phyloP scores from a whole-genome alignment of 1,139 yeast genomes.

The Pichia sp. region DNA sequence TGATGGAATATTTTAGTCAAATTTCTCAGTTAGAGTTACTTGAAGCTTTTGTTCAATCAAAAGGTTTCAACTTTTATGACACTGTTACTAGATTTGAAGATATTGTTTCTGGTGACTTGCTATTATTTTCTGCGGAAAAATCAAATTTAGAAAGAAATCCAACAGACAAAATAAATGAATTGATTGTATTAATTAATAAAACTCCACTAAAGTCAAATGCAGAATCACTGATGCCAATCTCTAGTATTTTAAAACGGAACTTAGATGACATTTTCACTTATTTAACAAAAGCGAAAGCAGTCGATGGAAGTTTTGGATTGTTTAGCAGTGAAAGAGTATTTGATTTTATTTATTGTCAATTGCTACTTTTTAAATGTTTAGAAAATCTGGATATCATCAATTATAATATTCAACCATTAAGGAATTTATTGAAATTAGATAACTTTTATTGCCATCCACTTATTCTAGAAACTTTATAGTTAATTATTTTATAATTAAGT shows the following conservation, averaged over 20 bases:
- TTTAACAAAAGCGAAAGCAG: not conserved
- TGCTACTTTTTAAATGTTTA: constrained; percentile 7
- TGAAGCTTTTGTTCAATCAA: constrained; percentile 10
- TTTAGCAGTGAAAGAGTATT: constrained; percentile 20
- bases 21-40: not conserved
- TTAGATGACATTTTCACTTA: constrained; percentile 2
- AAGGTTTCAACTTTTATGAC: constrained; percentile 13
- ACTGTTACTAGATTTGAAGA: constrained; percentile 10
- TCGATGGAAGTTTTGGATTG: constrained; percentile 27
- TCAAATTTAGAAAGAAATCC: constrained; percentile 44
- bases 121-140: constrained; percentile 45
- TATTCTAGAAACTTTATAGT: constrained; percentile 3
- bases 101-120: constrained; percentile 15
- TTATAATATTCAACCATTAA: not conserved
- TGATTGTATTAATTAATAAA: constrained; percentile 10
- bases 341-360: constrained; percentile 16
- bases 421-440: not conserved
- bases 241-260: not conserved
- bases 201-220: not conserved
- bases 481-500: too few species aligned
- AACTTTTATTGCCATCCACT: constrained; percentile 9
- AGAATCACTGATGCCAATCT: not conserved
- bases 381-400: not conserved
- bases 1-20: constrained; percentile 20
- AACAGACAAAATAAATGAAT: constrained; percentile 18